phyloP scores from a whole-genome alignment of 495 filamentous ascomycete species.

The Hamigera avellanea region DNA sequence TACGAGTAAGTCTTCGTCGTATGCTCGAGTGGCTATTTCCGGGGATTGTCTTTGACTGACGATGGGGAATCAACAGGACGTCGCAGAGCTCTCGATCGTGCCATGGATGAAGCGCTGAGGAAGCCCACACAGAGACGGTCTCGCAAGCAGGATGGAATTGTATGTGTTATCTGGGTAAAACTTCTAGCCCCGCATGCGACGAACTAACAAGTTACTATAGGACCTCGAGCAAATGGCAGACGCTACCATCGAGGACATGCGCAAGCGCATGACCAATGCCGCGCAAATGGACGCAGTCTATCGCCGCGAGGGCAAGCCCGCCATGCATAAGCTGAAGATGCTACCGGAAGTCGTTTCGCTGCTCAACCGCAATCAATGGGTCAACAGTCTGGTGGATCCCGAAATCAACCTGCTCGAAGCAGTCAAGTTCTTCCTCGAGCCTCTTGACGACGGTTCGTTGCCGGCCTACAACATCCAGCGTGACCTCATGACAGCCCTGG shows the following conservation, averaged over 20 bases:
- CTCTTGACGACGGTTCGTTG: slow-evolving; percentile 79
- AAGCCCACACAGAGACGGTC: slow-evolving; percentile 62
- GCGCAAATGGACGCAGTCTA: slow-evolving; percentile 75
- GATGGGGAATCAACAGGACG: slow-evolving; percentile 38
- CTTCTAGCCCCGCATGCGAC: neutral
- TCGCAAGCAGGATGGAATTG: slow-evolving; percentile 79
- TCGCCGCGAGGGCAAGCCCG: slow-evolving; percentile 64
- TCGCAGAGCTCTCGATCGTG: slow-evolving; percentile 65
- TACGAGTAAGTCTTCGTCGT: slow-evolving; percentile 30
- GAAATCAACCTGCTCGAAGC: slow-evolving; percentile 91
- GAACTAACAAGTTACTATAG: slow-evolving; percentile 28
- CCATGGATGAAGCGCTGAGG: slow-evolving; percentile 78
- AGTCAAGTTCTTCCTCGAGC: slow-evolving; percentile 95
- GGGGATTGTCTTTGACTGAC: slow-evolving; percentile 4
- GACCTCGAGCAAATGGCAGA: slow-evolving; percentile 85
- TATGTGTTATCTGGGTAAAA: slow-evolving; percentile 36
- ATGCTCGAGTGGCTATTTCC: neutral
- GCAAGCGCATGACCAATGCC: slow-evolving; percentile 83
- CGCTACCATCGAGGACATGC: slow-evolving; percentile 77
- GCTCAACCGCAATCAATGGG: slow-evolving; percentile 71
- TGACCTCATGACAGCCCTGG: slow-evolving; percentile 74
- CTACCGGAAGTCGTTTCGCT: slow-evolving; percentile 84
- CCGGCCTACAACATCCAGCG: slow-evolving; percentile 96
- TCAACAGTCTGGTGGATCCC: slow-evolving; percentile 79
- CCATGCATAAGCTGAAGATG: slow-evolving; percentile 86